Evolutionary conservation across 148 eudicot species (phyloP), one percentile per base, ranked within the genome.

Genomic region (Rhododendron henanense): DNA sequence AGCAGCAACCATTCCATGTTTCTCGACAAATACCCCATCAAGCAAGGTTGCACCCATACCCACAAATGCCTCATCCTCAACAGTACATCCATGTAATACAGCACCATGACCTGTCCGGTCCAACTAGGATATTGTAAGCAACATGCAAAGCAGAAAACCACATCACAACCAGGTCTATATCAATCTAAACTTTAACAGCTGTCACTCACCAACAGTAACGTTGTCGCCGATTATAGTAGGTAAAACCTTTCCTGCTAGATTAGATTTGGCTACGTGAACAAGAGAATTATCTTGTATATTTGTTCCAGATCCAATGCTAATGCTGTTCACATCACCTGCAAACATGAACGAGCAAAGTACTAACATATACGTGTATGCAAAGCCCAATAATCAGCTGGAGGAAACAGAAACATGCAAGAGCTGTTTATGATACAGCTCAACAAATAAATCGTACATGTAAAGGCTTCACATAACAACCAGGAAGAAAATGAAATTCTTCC

Each of bases 1-100:
- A 63, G 94, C 94, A 85, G 94, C 94, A 86, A 92, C 92, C 94
- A 92, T 92, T 28, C 90, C 92, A 85, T 91, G 85, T 84, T 91
- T 92, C 86, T 92, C 94, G n/a, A 92, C 89, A 80, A 88, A 78
- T 39, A 91, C 94, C 18, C 94, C 94, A 82, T 92, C 94, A 81
- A 92, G 94, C 87, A 92, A 87, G 25, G 92, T 92, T 73, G 94
- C 93, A 55, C 94, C 92, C 93, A 91, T 92, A 75, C 94, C 94
- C 82, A 92, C 87, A 86, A 91, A 92, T 73, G 94, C 88, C 88
- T 92, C 93, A 75, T 92, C 92, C 90, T 91, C 94, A 61, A 92
- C 91, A 31, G 94, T 92, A 81, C 94, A 92, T 78, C 93, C 92
- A 87, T 92, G 94, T 63, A 92, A 87, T 37, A 92, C 92, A 86